phyloP scores from a whole-genome alignment of 1,284 basidiomycete genomes.

The Tilletia setariae region DNA sequence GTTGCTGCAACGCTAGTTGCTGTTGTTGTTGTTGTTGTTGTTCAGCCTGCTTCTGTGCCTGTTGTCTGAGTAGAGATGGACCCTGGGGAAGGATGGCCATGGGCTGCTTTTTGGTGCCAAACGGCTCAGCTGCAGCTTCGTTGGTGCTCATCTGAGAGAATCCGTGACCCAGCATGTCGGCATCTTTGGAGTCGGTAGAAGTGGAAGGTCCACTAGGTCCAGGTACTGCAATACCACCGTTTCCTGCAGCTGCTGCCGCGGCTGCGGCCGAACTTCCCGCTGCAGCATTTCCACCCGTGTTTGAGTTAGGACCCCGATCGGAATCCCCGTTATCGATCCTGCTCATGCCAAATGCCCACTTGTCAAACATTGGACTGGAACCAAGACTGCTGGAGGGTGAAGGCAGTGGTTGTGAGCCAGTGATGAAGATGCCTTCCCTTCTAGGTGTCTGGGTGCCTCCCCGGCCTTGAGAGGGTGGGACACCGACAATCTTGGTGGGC shows the following conservation, averaged over 20 bases:
- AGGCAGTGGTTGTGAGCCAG: conserved; percentile 87
- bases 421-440: conserved; percentile 82
- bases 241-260: neutral
- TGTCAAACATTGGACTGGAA: conserved; percentile 77
- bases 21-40: conserved; percentile 17
- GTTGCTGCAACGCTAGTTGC: conserved; percentile 6
- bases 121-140: conserved; percentile 28
- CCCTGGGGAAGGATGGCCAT: conserved; percentile 59
- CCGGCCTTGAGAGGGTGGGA: conserved; percentile 87
- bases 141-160: conserved; percentile 68
- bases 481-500: conserved; percentile 81
- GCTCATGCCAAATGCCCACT: conserved; percentile 88
- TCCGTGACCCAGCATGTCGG: conserved; percentile 54
- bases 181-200: conserved; percentile 30
- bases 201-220: too few relatives aligned
- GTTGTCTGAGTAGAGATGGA: conserved; percentile 74
- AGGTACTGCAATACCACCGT: neutral
- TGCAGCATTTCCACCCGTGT: neutral
- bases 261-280: neutral
- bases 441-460: conserved; percentile 96
- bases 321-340: conserved; percentile 58
- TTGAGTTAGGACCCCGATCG: neutral
- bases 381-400: conserved; percentile 71
- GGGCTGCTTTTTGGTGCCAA: conserved; percentile 57
- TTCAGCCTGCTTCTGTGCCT: conserved; percentile 20